phyloP scores from a whole-genome alignment of 768 basidiomycete genomes.

The Trametopsis cervina region DNA sequence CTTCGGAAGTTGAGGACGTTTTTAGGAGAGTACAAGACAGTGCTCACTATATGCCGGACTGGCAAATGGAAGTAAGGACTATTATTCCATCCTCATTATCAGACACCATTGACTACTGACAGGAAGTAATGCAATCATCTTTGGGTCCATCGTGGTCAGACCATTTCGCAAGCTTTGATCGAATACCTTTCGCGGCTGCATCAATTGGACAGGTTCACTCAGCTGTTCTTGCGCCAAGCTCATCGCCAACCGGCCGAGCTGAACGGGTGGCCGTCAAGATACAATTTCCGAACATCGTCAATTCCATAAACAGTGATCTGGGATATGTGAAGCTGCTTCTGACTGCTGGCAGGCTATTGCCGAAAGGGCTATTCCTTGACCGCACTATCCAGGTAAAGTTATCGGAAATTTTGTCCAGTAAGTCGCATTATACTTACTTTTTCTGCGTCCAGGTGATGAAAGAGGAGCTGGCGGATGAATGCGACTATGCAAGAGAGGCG shows the following conservation, averaged over 20 bases:
- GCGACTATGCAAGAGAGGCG: constrained; percentile 84
- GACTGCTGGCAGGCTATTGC: constrained; percentile 73
- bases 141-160: constrained; percentile 71
- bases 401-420: not conserved
- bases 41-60: constrained; percentile 98
- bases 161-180: constrained; percentile 69
- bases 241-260: constrained; percentile 44
- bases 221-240: constrained; percentile 50
- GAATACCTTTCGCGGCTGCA: constrained; percentile 88
- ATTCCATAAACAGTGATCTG: constrained; percentile 84
- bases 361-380: constrained; percentile 86
- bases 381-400: constrained; percentile 62
- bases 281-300: constrained; percentile 89
- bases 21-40: constrained; percentile 89
- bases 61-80: constrained; percentile 83
- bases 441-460: constrained; percentile 64
- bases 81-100: not conserved
- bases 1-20: constrained; percentile 81
- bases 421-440: not conserved
- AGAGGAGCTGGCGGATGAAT: constrained; percentile 86
- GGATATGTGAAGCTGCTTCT: constrained; percentile 76
- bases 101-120: constrained; percentile 2
- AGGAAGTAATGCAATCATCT: constrained; percentile 69
- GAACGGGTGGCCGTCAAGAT: constrained; percentile 77
- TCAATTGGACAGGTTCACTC: constrained; percentile 95